These are phyloP conservation scores for Gymnopilus dilepis DNA, from an alignment of 768 basidiomycete genomes.

Conservation along the genomic window DNA sequence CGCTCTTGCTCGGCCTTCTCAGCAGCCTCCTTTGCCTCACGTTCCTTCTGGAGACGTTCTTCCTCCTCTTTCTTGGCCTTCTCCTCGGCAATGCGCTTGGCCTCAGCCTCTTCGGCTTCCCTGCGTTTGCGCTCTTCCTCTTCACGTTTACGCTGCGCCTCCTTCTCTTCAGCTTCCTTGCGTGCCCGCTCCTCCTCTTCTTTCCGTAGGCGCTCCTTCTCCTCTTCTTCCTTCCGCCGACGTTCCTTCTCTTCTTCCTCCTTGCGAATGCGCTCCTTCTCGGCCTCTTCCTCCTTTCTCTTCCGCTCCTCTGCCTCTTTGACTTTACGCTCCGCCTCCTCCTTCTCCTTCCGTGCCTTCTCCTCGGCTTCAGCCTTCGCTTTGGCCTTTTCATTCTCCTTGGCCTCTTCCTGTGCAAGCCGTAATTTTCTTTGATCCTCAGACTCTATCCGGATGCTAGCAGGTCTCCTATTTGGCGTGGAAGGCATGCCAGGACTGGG, in stretches of 20 bases:
- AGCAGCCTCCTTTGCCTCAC: slow-evolving; percentile 38
- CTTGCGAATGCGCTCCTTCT: slow-evolving; percentile 33
- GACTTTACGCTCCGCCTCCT: slow-evolving; percentile 48
- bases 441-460: slow-evolving; percentile 68
- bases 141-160: slow-evolving; percentile 41
- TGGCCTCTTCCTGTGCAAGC: slow-evolving; percentile 53
- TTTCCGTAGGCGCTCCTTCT: slow-evolving; percentile 40
- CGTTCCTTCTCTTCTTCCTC: slow-evolving; percentile 53
- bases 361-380: slow-evolving; percentile 49
- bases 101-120: slow-evolving; percentile 46
- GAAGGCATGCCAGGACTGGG: slow-evolving; percentile 45
- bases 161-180: slow-evolving; percentile 52
- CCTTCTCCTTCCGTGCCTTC: slow-evolving; percentile 45
- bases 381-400: slow-evolving; percentile 48
- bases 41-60: slow-evolving; percentile 37
- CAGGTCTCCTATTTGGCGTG: slow-evolving; percentile 42
- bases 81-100: slow-evolving; percentile 39
- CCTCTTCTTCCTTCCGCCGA: slow-evolving; percentile 39
- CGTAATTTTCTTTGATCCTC: slow-evolving; percentile 50
- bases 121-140: slow-evolving; percentile 41
- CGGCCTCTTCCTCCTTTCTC: slow-evolving; percentile 39
- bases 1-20: slow-evolving; percentile 38
- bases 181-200: slow-evolving; percentile 36
- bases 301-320: slow-evolving; percentile 43
- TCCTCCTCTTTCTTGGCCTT: slow-evolving; percentile 53